Conservation (phyloP, 495 filamentous ascomycete genomes). For the Penicillium subrubescens region DNA sequence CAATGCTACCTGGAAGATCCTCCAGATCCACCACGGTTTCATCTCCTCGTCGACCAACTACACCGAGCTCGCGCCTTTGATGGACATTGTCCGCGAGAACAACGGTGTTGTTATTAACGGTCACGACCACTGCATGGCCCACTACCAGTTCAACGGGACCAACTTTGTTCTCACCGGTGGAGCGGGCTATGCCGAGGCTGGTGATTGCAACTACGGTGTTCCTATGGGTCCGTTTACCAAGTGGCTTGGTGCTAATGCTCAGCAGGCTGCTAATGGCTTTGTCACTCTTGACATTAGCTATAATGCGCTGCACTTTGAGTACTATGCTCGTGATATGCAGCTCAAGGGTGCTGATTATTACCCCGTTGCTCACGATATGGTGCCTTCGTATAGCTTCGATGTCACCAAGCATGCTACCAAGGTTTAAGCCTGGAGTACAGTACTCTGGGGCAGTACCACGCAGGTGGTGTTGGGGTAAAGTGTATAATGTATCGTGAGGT, state of each 20-base stretch:
- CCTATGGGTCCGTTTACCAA: slow-evolving; percentile 22
- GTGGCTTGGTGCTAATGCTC: slow-evolving; percentile 23
- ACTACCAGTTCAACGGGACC: slow-evolving; percentile 24
- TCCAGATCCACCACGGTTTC: slow-evolving; percentile 28
- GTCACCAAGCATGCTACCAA: slow-evolving; percentile 20
- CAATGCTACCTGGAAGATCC: slow-evolving; percentile 24
- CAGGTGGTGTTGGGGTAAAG: too few relatives aligned
- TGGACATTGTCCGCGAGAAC: slow-evolving; percentile 22
- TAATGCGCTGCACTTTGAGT: slow-evolving; percentile 26
- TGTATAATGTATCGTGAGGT: not conserved
- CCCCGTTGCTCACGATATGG: slow-evolving; percentile 22
- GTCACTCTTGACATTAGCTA: slow-evolving; percentile 28
- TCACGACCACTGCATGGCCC: slow-evolving; percentile 28
- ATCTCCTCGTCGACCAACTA: slow-evolving; percentile 22
- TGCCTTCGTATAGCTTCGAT: slow-evolving; percentile 22
- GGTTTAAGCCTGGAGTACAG: not conserved
- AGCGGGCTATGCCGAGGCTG: slow-evolving; percentile 21
- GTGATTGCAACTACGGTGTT: slow-evolving; percentile 29
- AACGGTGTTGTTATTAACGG: slow-evolving; percentile 26
- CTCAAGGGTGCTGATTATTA: slow-evolving; percentile 20
- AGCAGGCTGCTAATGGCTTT: slow-evolving; percentile 24
- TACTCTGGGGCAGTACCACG: not conserved
- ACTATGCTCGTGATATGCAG: slow-evolving; percentile 20
- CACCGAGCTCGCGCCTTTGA: slow-evolving; percentile 23
- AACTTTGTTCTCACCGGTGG: slow-evolving; percentile 27